These are phyloP conservation scores for Ogataea pilisensis DNA, from an alignment of 805 yeast species.

Conservation along the genomic window DNA sequence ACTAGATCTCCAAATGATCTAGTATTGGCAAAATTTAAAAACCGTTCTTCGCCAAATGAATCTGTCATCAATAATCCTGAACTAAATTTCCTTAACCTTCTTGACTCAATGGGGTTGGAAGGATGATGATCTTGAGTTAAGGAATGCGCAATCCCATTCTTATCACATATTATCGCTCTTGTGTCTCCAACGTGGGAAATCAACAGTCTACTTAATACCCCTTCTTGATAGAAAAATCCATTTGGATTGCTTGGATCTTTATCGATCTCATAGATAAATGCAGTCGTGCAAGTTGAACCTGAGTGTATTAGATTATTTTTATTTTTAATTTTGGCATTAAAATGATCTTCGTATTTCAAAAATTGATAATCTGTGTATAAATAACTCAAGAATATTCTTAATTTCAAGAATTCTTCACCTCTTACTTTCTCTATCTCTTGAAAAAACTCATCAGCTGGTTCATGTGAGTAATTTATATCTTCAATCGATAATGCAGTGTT, in stretches of 20 bases:
- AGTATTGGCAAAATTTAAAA: constrained; percentile 79
- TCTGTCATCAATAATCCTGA: constrained; percentile 71
- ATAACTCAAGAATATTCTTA: constrained; percentile 61
- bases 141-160: constrained; percentile 71
- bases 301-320: constrained; percentile 21
- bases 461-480: constrained; percentile 2
- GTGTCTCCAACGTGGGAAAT: constrained; percentile 95
- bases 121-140: constrained; percentile 86
- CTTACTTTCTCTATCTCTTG: constrained; percentile 7
- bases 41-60: constrained; percentile 90
- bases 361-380: constrained; percentile 64
- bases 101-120: constrained; percentile 70
- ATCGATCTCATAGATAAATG: constrained; percentile 29
- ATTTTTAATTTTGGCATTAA: constrained; percentile 8
- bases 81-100: constrained; percentile 61
- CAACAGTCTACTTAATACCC: constrained; percentile 60
- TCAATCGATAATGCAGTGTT: constrained; percentile 15
- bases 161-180: constrained; percentile 79
- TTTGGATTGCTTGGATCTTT: constrained; percentile 26
- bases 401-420: constrained; percentile 50
- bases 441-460: constrained; percentile 8
- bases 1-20: constrained; percentile 87
- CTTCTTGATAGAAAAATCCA: constrained; percentile 57
- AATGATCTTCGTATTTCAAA: constrained; percentile 31
- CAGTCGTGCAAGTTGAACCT: constrained; percentile 35